Evolutionary conservation across 2,329 filamentous ascomycete species (phyloP), one percentile per base, ranked within the genome.

Genomic region (Thelonectria discophora): DNA sequence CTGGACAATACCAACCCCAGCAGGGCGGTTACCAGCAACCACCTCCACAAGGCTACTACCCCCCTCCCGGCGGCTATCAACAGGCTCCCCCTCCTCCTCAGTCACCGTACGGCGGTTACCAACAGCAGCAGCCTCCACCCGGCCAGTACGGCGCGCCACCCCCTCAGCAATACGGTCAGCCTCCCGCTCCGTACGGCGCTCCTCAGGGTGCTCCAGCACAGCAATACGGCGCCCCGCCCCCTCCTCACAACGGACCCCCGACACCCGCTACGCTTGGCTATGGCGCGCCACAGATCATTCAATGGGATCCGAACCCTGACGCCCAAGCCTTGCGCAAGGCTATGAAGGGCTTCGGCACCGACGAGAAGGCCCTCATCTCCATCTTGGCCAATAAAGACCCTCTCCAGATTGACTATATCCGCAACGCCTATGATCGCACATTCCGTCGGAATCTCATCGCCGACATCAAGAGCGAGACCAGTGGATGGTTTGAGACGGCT

Each of bases 281-380:
- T 72, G 87, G 88, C 3, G 84, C 90, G 0, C 86, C 87, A 12
- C 90, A 91, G 71, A 81, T 86, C 47, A 90, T 92, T 45, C 82
- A 86, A 30, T 89, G 84, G 82, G 88, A 97, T 65, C 89, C 87
- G 49, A 83, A 80, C 3, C 79, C 81, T 12, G 88, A 95, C 69
- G 90, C 92, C 0, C 86, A 93, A 59, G 86, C 82, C 4, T 81
- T 97, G 20, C 87, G 92, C 55, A 85, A 85, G 68, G 92, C 94
- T 2, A 97, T 97, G 93, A 97, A 97, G 77, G 93, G 93, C 0
- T 92, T 97, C 64, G 94, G 94, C 34, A 97, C 94, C 0, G 88
- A 98, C 71, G 94, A 97, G 76, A 90, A 88, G 71, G 77, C 85
- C 0, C 80, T 98, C 15, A 94, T 97, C 65, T 80, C 82, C 2